Percentiles rank a stretch among this genome's conserved stretches.
Conservation (phyloP, 2,329 filamentous ascomycete genomes). For the Fusarium marasasianum region DNA sequence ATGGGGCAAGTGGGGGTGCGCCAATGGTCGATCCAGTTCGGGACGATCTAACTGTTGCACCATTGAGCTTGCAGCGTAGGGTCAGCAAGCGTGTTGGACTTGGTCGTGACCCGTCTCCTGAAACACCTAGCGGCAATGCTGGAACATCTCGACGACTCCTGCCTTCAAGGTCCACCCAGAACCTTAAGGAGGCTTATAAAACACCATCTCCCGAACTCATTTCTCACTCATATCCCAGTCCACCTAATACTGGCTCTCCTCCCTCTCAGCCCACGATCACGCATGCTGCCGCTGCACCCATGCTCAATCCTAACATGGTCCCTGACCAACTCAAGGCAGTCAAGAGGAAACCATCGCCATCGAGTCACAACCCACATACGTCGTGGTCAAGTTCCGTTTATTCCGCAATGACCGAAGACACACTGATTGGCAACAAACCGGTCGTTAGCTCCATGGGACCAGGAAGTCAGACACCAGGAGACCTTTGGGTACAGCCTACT, state of each 20-base stretch:
- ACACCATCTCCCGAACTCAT: constrained; percentile 36
- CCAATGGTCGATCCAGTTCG: constrained; percentile 71
- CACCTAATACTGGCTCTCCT: constrained; percentile 45
- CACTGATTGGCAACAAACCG: constrained; percentile 20
- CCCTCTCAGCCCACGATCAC: constrained; percentile 24
- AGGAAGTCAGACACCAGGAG: constrained; percentile 36
- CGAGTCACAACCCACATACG: constrained; percentile 41
- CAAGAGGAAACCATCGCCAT: constrained; percentile 57
- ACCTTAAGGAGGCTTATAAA: constrained; percentile 43
- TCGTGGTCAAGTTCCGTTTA: constrained; percentile 51
- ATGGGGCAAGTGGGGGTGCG: constrained; percentile 75
- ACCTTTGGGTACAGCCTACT: constrained; percentile 60
- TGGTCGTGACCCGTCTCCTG: constrained; percentile 45
- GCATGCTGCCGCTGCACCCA: constrained; percentile 29
- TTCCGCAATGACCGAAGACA: constrained; percentile 44
- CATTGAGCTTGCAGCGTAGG: constrained; percentile 65
- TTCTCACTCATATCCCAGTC: constrained; percentile 47
- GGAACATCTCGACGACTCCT: constrained; percentile 49
- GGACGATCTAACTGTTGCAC: constrained; percentile 65
- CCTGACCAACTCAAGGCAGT: constrained; percentile 51
- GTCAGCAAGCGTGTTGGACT: constrained; percentile 54
- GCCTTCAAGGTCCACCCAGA: constrained; percentile 47
- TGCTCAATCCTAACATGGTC: constrained; percentile 35
- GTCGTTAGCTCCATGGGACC: constrained; percentile 19
- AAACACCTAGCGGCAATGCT: constrained; percentile 45